Base-by-base conservation (phyloP, 2,329 filamentous ascomycete genomes). In the Phyllosticta paracitricarpa region DNA sequence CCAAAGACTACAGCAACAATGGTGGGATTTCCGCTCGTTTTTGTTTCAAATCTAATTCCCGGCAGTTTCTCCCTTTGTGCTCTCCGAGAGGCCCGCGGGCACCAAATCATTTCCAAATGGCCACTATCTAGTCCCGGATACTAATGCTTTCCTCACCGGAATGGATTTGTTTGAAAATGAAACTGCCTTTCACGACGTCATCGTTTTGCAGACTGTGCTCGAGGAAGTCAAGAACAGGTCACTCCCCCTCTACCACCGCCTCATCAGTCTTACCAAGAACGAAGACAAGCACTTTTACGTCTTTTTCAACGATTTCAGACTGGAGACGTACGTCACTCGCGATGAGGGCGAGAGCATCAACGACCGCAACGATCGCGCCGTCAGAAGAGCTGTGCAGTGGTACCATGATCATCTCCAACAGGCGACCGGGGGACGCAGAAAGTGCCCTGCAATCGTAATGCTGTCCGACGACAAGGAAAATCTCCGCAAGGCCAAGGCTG, bases 261-360 rank as follows among this genome's bases (percentile, higher is more conserved):
- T 99, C 57, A 85, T 97, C 66, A 86, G 89, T 24, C 80, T 99
- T 65, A 96, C 92, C 51, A 96, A 93, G 76, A 96, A 93, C 70
- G 91, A 96, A 68, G 91, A 96, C 66, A 99, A 99, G 80, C 86
- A 93, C 60, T 97, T 96, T 73, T 97, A 97, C 71, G 90, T 99
- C 58, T 99, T 99, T 74, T 97, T 97, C 83, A 99, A 99, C 73
- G 94, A 99, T 69, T 99, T 99, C 71, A 84, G 93, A 58, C 80
- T 92, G 51, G 95, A 99, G 74, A 99, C 94, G 0, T 89, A 96
- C 70, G 84, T 97, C 56, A 77, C 82, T 28, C 83, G 94, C 64
- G 82, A 86, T 22, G 75, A 81, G 5, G 87, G 89, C 48, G 94
- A 99, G 78, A 88, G 84, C 2, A 94, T 99, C 75, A 99, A 99